These are phyloP conservation scores for Chaetomium globosum DNA, from an alignment of 2,329 filamentous ascomycete genomes.

Conservation along the genomic window DNA sequence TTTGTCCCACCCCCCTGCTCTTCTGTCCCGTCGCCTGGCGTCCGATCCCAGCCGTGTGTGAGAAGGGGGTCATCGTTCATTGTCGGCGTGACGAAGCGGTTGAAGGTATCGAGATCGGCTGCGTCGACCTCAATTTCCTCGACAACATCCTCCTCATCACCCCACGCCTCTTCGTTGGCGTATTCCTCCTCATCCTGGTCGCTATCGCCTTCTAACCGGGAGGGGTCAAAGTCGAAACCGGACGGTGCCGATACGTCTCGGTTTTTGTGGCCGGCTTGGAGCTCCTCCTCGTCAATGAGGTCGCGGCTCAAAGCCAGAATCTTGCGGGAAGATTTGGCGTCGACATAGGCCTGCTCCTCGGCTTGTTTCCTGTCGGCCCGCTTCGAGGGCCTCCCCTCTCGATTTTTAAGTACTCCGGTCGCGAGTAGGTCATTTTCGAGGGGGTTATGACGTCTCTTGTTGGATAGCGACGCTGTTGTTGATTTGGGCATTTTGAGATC, in stretches of 20 bases:
- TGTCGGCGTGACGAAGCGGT: constrained; percentile 77
- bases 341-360: constrained; percentile 72
- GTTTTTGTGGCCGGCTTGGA: constrained; percentile 40
- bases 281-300: constrained; percentile 76
- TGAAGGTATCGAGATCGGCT: constrained; percentile 84
- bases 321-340: constrained; percentile 82
- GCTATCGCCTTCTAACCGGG: constrained; percentile 57
- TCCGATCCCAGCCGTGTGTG: constrained; percentile 62
- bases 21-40: constrained; percentile 45
- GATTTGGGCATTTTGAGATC: constrained; percentile 76
- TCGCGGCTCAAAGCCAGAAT: constrained; percentile 90
- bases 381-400: constrained; percentile 72
- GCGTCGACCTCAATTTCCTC: constrained; percentile 83
- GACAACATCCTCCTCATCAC: constrained; percentile 73
- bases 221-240: constrained; percentile 80
- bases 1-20: constrained; percentile 67
- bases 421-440: constrained; percentile 84
- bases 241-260: constrained; percentile 51
- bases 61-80: constrained; percentile 74
- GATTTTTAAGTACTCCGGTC: constrained; percentile 69
- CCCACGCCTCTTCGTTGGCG: constrained; percentile 69
- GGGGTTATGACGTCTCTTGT: constrained; percentile 76
- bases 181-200: constrained; percentile 52
- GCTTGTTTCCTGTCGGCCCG: constrained; percentile 61
- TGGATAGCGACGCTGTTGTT: constrained; percentile 59